Percentiles rank a stretch among this genome's conserved stretches.
Evolutionary conservation across 83 land plant species (phyloP).

Genomic region (Picea abies): DNA sequence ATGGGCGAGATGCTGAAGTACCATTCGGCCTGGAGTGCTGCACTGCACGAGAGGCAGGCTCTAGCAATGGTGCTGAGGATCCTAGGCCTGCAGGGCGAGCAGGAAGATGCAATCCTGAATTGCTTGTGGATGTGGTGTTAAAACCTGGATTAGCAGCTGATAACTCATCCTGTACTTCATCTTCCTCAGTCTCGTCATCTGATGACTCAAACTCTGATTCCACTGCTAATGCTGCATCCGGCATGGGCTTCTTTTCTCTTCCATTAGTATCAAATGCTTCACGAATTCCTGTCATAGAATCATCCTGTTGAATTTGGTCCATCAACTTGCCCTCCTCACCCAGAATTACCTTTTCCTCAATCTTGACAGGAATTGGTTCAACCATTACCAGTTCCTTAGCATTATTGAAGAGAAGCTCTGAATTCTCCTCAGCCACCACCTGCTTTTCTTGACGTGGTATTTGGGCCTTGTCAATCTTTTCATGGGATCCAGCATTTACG

Average conservation of each 20-base stretch:
- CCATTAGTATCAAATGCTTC: conserved; percentile 8
- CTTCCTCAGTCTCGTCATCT: conserved; percentile 4
- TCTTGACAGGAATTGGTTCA: conserved; percentile 16
- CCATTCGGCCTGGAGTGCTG: conserved; percentile 33
- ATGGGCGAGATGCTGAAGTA: conserved; percentile 26
- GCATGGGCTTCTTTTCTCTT: conserved; percentile 13
- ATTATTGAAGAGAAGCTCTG: neutral
- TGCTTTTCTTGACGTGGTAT: neutral
- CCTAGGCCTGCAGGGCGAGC: conserved; percentile 75
- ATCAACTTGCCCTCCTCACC: conserved; percentile 7
- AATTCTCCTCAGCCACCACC: neutral
- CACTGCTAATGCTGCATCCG: conserved; percentile 15
- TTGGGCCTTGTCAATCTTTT: neutral
- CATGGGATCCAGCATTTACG: neutral
- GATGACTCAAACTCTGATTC: neutral
- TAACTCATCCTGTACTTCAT: neutral
- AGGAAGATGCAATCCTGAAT: conserved; percentile 60
- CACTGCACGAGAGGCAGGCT: conserved; percentile 48
- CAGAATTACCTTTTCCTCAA: conserved; percentile 13
- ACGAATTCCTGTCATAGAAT: neutral
- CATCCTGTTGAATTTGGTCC: neutral
- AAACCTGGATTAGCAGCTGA: neutral
- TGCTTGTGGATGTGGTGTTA: neutral
- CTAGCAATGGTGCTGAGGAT: conserved; percentile 55
- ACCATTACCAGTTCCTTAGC: conserved; percentile 9